Conservation (phyloP, 2,329 filamentous ascomycete species). For the Ophiocordyceps unilateralis region DNA sequence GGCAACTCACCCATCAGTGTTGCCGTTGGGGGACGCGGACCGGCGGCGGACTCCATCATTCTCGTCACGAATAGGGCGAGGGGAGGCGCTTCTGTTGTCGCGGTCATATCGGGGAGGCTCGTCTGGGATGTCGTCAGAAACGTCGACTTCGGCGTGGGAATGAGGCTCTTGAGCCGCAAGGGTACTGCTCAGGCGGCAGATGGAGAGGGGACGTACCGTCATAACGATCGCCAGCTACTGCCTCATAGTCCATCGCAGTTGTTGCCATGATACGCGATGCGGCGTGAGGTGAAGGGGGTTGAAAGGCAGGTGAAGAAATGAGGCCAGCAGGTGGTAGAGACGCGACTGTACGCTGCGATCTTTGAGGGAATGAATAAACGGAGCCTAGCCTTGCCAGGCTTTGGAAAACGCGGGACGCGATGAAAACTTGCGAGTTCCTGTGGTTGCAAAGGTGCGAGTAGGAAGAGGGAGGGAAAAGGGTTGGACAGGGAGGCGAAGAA, state of each 20-base stretch:
- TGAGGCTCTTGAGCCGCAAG: background rate
- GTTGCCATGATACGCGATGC: conserved; percentile 32
- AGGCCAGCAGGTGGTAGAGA: background rate
- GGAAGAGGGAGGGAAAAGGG: background rate
- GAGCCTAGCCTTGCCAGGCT: background rate
- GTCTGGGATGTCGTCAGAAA: conserved; percentile 21
- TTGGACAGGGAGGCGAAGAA: conserved; percentile 1
- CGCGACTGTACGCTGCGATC: background rate
- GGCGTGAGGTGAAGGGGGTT: background rate
- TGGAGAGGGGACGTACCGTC: conserved; percentile 29
- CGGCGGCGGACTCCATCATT: conserved; percentile 41
- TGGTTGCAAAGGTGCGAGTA: background rate
- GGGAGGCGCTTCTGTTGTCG: conserved; percentile 49
- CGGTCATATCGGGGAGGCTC: conserved; percentile 49
- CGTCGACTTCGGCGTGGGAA: background rate
- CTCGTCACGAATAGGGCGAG: conserved; percentile 42
- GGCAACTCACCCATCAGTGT: conserved; percentile 15
- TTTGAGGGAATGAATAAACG: background rate
- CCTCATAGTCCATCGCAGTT: conserved; percentile 54
- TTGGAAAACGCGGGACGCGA: conserved; percentile 1
- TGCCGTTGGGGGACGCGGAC: conserved; percentile 42
- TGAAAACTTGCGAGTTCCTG: background rate
- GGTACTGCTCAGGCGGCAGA: conserved; percentile 1
- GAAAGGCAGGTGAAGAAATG: background rate
- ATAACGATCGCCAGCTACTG: conserved; percentile 47